Conservation (phyloP, 805 yeast species). For the Yueomyces sp. region DNA sequence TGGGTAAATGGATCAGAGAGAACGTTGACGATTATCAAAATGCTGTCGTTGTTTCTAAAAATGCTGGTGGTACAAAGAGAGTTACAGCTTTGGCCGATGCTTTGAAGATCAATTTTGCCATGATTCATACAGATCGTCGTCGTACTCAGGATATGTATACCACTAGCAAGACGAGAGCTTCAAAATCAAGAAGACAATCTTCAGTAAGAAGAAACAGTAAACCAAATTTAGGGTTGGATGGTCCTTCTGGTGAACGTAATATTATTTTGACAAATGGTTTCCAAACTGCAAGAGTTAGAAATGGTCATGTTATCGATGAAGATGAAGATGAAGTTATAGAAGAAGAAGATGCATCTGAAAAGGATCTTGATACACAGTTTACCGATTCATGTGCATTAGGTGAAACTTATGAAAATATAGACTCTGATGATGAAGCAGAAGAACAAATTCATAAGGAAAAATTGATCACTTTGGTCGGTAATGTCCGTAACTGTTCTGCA, state of each 20-base stretch:
- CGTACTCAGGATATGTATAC: conserved; percentile 55
- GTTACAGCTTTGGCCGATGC: conserved; percentile 95
- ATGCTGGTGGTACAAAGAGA: conserved; percentile 98
- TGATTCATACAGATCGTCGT: conserved; percentile 97
- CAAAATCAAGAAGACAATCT: conserved; percentile 34
- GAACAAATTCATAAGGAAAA: conserved; percentile 41
- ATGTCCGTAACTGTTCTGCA: conserved; percentile 82
- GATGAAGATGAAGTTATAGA: conserved; percentile 58
- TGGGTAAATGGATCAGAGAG: conserved; percentile 90
- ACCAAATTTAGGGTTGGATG: conserved; percentile 28
- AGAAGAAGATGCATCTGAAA: conserved; percentile 25
- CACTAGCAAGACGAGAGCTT: conserved; percentile 25
- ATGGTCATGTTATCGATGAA: conserved; percentile 94
- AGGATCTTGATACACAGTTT: conserved; percentile 19
- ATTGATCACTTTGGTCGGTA: conserved; percentile 90
- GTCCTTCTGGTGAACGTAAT: conserved; percentile 42
- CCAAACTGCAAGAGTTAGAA: conserved; percentile 89
- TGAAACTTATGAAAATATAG: conserved; percentile 65
- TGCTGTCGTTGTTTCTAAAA: conserved; percentile 92
- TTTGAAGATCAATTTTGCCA: conserved; percentile 88
- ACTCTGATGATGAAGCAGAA: conserved; percentile 61
- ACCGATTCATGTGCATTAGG: conserved; percentile 49
- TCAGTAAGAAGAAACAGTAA: conserved; percentile 30
- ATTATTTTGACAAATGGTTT: conserved; percentile 64
- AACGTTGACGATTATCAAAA: conserved; percentile 73